A percentile compares a stretch with the other conserved stretches of the same genome.
Evolutionary conservation across 1,139 yeast genomes (phyloP).

Genomic region (Diutina ranongensis): DNA sequence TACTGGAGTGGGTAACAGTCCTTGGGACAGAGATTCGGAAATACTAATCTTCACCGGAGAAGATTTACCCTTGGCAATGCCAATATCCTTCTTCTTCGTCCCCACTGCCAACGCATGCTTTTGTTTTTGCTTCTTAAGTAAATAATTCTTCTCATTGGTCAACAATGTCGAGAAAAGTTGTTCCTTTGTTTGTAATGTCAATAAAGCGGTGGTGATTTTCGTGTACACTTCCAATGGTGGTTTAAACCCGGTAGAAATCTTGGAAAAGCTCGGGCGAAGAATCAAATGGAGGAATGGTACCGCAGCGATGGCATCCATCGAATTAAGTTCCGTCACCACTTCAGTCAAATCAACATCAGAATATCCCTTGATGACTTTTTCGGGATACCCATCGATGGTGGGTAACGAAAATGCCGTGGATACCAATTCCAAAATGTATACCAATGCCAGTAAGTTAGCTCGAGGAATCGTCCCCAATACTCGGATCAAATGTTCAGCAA

Average conservation of each 20-base stretch:
- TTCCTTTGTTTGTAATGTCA: background rate
- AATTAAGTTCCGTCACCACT: conserved; percentile 17
- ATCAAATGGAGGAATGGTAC: conserved; percentile 33
- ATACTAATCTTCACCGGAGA: background rate
- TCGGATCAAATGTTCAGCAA: conserved; percentile 10
- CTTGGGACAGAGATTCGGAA: background rate
- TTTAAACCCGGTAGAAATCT: conserved; percentile 27
- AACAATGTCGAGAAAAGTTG: background rate
- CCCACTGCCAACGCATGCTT: background rate
- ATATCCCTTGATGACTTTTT: conserved; percentile 10
- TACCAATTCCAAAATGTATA: conserved; percentile 28
- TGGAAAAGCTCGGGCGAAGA: conserved; percentile 29
- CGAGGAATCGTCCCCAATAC: conserved; percentile 27
- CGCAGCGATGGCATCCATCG: conserved; percentile 27
- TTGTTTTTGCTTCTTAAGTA: background rate
- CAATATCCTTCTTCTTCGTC: background rate
- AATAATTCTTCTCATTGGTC: conserved; percentile 1
- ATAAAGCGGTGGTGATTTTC: background rate
- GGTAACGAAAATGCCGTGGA: conserved; percentile 16
- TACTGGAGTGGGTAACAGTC: background rate
- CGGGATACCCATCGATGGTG: conserved; percentile 10
- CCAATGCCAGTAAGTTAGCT: conserved; percentile 28
- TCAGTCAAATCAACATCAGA: conserved; percentile 10
- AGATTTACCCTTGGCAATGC: background rate
- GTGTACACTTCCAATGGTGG: conserved; percentile 26